phyloP scores from a whole-genome alignment of 352 stramenopile genomes.

The Globisporangium radiosum region DNA sequence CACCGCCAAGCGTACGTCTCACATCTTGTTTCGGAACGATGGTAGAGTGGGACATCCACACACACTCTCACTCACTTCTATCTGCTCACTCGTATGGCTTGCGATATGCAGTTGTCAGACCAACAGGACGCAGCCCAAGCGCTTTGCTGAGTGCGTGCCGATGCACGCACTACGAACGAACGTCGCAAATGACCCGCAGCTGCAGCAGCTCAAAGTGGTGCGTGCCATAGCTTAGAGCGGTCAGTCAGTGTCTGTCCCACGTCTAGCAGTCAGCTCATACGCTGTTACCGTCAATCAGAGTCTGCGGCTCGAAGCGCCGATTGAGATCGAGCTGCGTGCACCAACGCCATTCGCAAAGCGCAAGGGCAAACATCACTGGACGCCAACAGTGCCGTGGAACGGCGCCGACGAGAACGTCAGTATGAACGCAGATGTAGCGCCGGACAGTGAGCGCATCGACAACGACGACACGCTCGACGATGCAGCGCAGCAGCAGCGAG shows the following conservation, averaged over 20 bases:
- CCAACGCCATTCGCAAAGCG: neutral
- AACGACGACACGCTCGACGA: neutral
- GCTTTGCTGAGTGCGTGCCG: conserved; percentile 3
- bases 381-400: neutral
- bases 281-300: neutral
- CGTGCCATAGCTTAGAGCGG: neutral
- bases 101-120: conserved; percentile 2
- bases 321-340: neutral
- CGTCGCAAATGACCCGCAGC: neutral
- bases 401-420: conserved; percentile 1
- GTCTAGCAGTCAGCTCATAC: neutral
- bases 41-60: neutral
- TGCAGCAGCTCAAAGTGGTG: conserved; percentile 9
- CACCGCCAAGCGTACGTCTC: neutral
- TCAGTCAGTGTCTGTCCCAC: neutral
- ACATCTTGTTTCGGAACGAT: neutral
- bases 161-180: conserved; percentile 7
- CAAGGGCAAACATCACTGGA: neutral
- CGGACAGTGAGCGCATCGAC: neutral
- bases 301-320: conserved; percentile 1
- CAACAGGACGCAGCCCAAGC: neutral
- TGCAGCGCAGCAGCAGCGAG: neutral
- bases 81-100: neutral
- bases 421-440: neutral
- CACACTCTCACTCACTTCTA: neutral